Percentiles rank a stretch among this genome's conserved stretches.
Conservation (phyloP, 768 basidiomycete species). For the Hygrocybe punicea region DNA sequence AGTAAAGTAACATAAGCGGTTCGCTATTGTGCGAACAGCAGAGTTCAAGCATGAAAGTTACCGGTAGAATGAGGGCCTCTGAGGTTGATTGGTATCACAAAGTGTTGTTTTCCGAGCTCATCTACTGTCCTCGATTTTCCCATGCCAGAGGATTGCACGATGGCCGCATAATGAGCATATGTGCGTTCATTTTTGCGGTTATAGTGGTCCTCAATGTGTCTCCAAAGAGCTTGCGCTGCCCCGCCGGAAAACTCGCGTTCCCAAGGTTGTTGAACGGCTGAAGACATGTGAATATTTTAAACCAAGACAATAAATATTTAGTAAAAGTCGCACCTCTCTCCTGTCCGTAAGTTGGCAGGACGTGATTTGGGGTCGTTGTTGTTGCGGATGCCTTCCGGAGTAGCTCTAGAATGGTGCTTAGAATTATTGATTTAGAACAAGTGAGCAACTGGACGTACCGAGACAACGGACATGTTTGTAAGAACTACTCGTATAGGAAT, state of each 20-base stretch:
- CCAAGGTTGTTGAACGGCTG: background rate
- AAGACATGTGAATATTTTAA: background rate
- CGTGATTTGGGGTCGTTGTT: background rate
- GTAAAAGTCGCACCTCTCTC: too few species aligned
- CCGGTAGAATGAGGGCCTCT: background rate
- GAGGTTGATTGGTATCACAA: conserved; percentile 6
- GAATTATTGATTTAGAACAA: background rate
- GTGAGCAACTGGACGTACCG: background rate
- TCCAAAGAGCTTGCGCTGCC: background rate
- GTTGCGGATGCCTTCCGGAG: background rate
- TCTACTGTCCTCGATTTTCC: conserved; percentile 9
- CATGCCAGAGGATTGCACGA: conserved; percentile 10
- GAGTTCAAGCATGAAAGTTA: background rate
- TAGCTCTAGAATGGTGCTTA: background rate
- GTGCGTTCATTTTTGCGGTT: background rate
- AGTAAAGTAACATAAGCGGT: background rate
- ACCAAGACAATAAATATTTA: too few species aligned
- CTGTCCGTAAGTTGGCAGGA: too few species aligned
- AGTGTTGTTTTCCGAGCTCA: conserved; percentile 1
- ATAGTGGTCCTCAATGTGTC: background rate
- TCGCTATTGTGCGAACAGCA: background rate
- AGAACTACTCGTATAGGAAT: background rate
- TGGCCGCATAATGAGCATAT: background rate
- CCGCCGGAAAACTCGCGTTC: background rate
- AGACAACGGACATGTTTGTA: background rate